Evolutionary conservation across 345 rosid species (phyloP), one percentile per base, ranked within the genome.

Genomic region (Citrus hindsii): DNA sequence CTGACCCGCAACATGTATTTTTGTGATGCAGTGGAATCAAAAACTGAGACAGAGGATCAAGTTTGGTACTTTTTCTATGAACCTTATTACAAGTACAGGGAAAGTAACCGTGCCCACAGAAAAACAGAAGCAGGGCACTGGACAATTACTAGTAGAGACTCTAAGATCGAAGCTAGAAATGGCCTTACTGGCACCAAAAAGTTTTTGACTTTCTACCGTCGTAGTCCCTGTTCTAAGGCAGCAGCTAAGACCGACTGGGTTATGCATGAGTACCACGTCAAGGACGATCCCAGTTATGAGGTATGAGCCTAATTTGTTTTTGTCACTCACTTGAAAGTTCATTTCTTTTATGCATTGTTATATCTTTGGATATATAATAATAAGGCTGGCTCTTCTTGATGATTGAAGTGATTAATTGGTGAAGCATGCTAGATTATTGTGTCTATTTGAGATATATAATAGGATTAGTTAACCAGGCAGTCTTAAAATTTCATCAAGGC

Each of bases 11-110:
- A 16, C 22, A 16, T 16, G 14, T 16, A 10, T n/a, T 37, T 24
- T 38, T 22, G 24, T 38, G 71, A 68, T 68, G 56, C 72, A 68
- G 72, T 9, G 10, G 48, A 24, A n/a, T 24, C 56, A 13, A 53
- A 3, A 21, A 68, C 42, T 68, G 30, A 38, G 55, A n/a, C 82
- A 3, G 30, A 56, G 0, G 89, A 85, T 79, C 81, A 9, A 8
- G 77, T 58, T 3, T 85, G 87, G 87, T 81, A 81, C 69, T 84
- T 87, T 74, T 89, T 82, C 71, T 67, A 62, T 13, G 76, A 55
- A 0, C 80, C 24, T 13, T 74, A 77, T 33, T 59, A 63, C 59
- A 71, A 71, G 9, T n/a, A 73, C 5, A 1, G 1, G 35, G 80
- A 81, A 18, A 76, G 80, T 71, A 68, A 38, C 13, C 73, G 64